Evolutionary conservation across 2,329 filamentous ascomycete genomes (phyloP).

Genomic region (Botrytis tulipae): DNA sequence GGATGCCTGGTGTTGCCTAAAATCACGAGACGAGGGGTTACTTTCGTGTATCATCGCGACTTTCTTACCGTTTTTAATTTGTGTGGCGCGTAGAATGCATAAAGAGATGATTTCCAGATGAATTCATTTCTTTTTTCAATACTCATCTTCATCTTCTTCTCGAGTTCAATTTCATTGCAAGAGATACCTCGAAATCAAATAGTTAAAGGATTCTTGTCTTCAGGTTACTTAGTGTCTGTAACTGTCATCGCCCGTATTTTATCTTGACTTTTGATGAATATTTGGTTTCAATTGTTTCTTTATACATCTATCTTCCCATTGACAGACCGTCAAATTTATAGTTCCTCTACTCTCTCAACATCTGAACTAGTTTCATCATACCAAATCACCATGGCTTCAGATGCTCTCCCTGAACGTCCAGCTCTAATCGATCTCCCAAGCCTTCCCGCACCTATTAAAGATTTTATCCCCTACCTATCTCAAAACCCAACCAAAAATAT

Average conservation of each 20-base stretch:
- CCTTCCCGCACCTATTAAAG: conserved; percentile 32
- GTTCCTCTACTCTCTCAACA: not conserved
- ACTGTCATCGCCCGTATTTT: not conserved
- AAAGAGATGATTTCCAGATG: not conserved
- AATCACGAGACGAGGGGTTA: conserved; percentile 7
- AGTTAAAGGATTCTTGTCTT: not conserved
- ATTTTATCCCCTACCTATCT: conserved; percentile 50
- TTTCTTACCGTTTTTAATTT: not conserved
- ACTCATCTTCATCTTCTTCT: not conserved
- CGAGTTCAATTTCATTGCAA: not conserved
- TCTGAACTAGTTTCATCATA: not conserved
- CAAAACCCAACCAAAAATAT: conserved; percentile 54
- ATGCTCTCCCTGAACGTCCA: conserved; percentile 1
- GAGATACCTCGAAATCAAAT: not conserved
- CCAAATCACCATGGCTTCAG: conserved; percentile 6
- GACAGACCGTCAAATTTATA: not conserved
- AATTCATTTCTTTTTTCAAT: not conserved
- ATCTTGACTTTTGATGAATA: not conserved
- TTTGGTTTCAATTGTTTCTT: not conserved
- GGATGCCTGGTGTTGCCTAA: conserved; percentile 10
- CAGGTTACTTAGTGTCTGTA: not conserved
- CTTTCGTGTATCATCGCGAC: not conserved
- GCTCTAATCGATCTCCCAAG: conserved; percentile 30
- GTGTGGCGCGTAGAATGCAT: not conserved
- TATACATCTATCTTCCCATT: not conserved